Evolutionary conservation across 768 basidiomycete genomes (phyloP).

Genomic region (Lactarius hengduanensis): DNA sequence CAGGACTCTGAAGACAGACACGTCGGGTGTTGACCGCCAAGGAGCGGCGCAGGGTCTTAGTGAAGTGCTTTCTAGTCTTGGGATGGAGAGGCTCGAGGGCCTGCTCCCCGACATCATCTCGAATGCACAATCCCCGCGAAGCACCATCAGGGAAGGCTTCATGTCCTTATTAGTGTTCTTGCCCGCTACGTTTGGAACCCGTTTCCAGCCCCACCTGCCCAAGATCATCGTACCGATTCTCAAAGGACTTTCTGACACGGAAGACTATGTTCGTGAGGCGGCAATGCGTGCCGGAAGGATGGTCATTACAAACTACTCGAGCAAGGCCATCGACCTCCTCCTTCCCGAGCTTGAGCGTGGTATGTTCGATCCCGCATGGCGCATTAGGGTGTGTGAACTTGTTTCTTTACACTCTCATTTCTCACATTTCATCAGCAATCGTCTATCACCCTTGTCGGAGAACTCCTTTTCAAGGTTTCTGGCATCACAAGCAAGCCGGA

Average conservation of each 20-base stretch:
- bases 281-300: constrained; percentile 99
- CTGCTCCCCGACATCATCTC: constrained; percentile 91
- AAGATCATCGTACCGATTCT: constrained; percentile 94
- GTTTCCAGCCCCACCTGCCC: constrained; percentile 94
- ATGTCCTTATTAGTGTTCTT: constrained; percentile 96
- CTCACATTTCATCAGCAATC: constrained; percentile 62
- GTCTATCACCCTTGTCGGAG: constrained; percentile 93
- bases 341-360: constrained; percentile 92
- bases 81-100: constrained; percentile 96
- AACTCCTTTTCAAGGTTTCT: constrained; percentile 93
- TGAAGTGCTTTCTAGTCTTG: constrained; percentile 91
- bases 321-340: constrained; percentile 87
- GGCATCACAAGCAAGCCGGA: constrained; percentile 91
- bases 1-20: constrained; percentile 86
- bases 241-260: constrained; percentile 84
- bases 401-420: not conserved
- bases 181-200: constrained; percentile 92
- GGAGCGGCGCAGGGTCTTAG: constrained; percentile 97
- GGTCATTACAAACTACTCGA: constrained; percentile 94
- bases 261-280: constrained; percentile 95
- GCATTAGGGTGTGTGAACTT: constrained; percentile 71
- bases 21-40: constrained; percentile 94
- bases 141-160: constrained; percentile 96
- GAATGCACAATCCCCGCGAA: constrained; percentile 84
- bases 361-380: constrained; percentile 94